Percentiles rank a stretch among this genome's conserved stretches.
These are phyloP conservation scores for Periglandula ipomoeae DNA, from an alignment of 2,329 filamentous ascomycete genomes.

Conservation along the genomic window DNA sequence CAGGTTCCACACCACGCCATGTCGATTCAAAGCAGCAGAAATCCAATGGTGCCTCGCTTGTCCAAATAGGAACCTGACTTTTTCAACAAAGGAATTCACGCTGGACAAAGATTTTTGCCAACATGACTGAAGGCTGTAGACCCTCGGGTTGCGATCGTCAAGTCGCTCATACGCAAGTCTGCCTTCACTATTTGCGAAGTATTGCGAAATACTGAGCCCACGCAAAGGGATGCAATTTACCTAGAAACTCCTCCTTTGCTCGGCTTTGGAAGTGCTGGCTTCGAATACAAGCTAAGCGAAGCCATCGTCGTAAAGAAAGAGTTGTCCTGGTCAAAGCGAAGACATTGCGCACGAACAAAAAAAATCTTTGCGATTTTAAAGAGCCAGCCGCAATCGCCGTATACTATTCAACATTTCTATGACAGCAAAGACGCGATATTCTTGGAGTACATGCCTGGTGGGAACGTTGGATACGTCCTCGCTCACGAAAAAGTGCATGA, in stretches of 20 bases:
- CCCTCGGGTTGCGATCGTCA: neutral
- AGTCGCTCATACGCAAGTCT: neutral
- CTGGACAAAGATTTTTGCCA: too few species aligned
- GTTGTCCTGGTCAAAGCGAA: too few species aligned
- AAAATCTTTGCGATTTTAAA: slow-evolving; percentile 8
- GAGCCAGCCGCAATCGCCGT: slow-evolving; percentile 8
- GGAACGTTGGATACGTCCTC: slow-evolving; percentile 1
- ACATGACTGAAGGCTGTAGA: neutral
- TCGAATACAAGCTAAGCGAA: slow-evolving; percentile 8
- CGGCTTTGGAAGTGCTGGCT: slow-evolving; percentile 9
- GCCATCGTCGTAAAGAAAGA: slow-evolving; percentile 10
- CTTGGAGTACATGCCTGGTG: slow-evolving; percentile 6
- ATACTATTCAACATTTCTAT: slow-evolving; percentile 8
- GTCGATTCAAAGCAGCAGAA: too few species aligned
- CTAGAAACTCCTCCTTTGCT: slow-evolving; percentile 3
- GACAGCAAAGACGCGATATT: slow-evolving; percentile 7
- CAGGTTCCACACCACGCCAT: too few species aligned
- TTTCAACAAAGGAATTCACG: too few species aligned
- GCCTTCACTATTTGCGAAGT: neutral
- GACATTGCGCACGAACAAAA: too few species aligned
- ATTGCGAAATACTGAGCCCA: neutral
- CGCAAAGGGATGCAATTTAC: neutral
- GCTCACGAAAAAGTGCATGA: neutral
- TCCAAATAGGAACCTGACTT: too few species aligned
- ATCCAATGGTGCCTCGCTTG: too few species aligned